These are phyloP conservation scores for Cudoniella acicularis DNA, from an alignment of 495 filamentous ascomycete genomes.

Conservation along the genomic window DNA sequence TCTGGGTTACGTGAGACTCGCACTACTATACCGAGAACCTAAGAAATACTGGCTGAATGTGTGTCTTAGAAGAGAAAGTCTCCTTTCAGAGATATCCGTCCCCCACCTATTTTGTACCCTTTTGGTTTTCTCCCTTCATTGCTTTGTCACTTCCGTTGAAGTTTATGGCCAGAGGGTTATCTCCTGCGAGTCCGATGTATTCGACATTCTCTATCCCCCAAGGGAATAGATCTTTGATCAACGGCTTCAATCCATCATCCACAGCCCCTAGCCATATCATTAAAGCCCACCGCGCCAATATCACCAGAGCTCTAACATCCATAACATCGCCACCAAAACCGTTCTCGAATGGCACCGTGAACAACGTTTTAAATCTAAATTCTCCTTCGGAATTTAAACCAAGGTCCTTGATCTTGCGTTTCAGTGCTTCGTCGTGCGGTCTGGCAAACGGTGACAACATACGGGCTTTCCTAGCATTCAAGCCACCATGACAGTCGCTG, in stretches of 20 bases:
- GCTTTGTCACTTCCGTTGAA: not conserved
- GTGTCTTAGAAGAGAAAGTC: no score
- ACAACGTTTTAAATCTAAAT: slow-evolving; percentile 6
- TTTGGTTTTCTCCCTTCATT: not conserved
- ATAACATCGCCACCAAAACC: slow-evolving; percentile 1
- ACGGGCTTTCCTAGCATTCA: slow-evolving; percentile 1
- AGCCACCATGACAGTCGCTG: slow-evolving; percentile 4
- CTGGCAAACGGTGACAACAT: not conserved
- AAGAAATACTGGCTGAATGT: slow-evolving; percentile 2
- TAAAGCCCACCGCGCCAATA: slow-evolving; percentile 6
- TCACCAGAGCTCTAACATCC: slow-evolving; percentile 10
- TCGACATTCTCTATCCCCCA: slow-evolving; percentile 4
- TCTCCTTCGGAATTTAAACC: slow-evolving; percentile 6
- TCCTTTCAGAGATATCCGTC: slow-evolving; percentile 1
- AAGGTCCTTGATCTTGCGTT: slow-evolving; percentile 10
- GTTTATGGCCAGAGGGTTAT: slow-evolving; percentile 10
- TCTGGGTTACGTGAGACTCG: slow-evolving; percentile 7
- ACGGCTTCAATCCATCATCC: slow-evolving; percentile 10
- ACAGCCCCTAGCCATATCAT: slow-evolving; percentile 14
- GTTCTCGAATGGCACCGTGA: slow-evolving; percentile 9
- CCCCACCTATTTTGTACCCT: slow-evolving; percentile 1
- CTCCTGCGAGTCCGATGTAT: slow-evolving; percentile 10
- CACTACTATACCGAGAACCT: slow-evolving; percentile 9
- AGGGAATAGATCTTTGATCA: slow-evolving; percentile 9
- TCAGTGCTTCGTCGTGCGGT: slow-evolving; percentile 8